phyloP scores from a whole-genome alignment of 345 rosid genomes.

The Camelina hispida region DNA sequence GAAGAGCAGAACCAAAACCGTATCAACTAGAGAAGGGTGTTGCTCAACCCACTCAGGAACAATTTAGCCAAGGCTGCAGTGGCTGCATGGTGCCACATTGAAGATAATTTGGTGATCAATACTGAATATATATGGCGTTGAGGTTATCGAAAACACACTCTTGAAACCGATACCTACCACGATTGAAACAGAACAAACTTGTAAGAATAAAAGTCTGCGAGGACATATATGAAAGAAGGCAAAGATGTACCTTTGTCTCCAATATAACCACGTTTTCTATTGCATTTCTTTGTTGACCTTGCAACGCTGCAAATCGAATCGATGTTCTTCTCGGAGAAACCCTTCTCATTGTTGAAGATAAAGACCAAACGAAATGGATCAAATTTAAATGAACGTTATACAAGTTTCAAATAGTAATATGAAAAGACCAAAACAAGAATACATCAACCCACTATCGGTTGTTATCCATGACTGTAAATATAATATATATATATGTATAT shows the following conservation, averaged over 20 bases:
- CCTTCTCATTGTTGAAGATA: conserved; percentile 74
- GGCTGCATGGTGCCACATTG: conserved; percentile 64
- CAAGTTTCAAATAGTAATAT: no score
- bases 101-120: conserved; percentile 70
- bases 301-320: conserved; percentile 76
- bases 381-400: no score
- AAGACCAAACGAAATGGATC: conserved; percentile 18
- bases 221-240: background rate
- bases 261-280: conserved; percentile 63
- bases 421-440: no score
- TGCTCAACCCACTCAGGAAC: conserved; percentile 86
- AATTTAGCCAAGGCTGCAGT: conserved; percentile 67
- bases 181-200: conserved; percentile 5
- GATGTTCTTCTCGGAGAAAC: conserved; percentile 60
- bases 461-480: conserved; percentile 1
- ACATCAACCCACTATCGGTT: conserved; percentile 10
- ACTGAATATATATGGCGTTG: conserved; percentile 65
- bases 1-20: conserved; percentile 55
- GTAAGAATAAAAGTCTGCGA: background rate
- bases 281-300: conserved; percentile 71
- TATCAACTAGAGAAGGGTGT: conserved; percentile 54
- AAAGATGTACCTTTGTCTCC: conserved; percentile 73
- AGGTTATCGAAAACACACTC: conserved; percentile 66
- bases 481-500: background rate
- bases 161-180: conserved; percentile 70